Base-by-base conservation (phyloP, 2,329 filamentous ascomycete genomes). In the Chalaropsis thielavioides region DNA sequence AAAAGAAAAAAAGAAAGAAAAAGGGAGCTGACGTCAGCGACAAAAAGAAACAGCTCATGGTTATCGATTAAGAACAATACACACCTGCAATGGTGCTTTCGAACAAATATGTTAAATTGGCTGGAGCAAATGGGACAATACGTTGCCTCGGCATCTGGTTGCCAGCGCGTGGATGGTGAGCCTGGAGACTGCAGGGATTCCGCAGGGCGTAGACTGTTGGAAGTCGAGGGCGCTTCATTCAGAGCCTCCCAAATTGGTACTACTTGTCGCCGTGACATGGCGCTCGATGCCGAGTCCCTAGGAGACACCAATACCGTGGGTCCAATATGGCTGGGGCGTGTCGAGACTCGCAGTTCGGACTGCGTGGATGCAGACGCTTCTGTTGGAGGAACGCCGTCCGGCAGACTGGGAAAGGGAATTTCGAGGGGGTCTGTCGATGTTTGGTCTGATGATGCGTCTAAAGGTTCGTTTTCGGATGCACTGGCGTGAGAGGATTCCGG, bases 81-180 rank as follows among this genome's bases (percentile, higher is more conserved):
- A 60, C 77, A 87, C 82, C 92, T 84, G 80, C 92, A 97, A 73
- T 97, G 92, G 76, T 97, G 92, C 73, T 95, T 95, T 68, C 92
- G 82, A 72, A 90, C 86, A 76, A 90, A 90, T 70, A 95, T 87
- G 72, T 83, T 89, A 72, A 97, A 97, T 60, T 85, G 83, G 0
- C 82, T 83, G 63, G 79, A 78, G 72, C 92, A 97, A 66, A 96
- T 95, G 1, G 91, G 90, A 73, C 92, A 97, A 68, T 85, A 81
- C 1, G 85, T 84, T 11, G 89, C 90, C 70, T 95, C 90, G 3
- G 82, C 79, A 74, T 97, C 92, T 3, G 91, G 88, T 76, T 96
- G 92, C 92, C 92, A 97, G 66, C 80, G 80, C 1, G 92, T 91
- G 49, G 91, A 75, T 19, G 81, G 75, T 68, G 88, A 76, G 22